Percentiles rank a stretch among this genome's conserved stretches.
Conservation (phyloP, 805 yeast genomes). For the Suhomyces canberraensis region DNA sequence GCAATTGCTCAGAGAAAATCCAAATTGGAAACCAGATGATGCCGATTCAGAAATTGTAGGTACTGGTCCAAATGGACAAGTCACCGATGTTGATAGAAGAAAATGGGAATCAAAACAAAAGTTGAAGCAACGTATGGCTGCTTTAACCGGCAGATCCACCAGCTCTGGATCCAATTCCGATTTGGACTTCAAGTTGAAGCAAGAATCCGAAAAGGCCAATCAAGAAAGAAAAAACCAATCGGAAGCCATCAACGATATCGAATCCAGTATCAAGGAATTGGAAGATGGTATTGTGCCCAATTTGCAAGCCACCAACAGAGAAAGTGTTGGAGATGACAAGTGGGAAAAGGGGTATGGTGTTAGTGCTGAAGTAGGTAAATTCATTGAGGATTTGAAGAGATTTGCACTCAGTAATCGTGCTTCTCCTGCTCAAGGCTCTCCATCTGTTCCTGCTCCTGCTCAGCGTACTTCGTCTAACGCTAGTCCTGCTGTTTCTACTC, state of each 20-base stretch:
- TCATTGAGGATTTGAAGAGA: conserved; percentile 55
- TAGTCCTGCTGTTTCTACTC: conserved; percentile 2
- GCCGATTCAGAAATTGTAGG: conserved; percentile 53
- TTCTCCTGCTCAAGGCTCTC: conserved; percentile 3
- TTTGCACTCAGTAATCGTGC: conserved; percentile 1
- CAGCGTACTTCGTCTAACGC: neutral
- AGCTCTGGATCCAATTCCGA: conserved; percentile 46
- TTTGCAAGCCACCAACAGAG: conserved; percentile 40
- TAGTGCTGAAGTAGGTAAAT: conserved; percentile 54
- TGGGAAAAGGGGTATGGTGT: conserved; percentile 86
- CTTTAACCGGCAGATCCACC: conserved; percentile 74
- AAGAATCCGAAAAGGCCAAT: conserved; percentile 49
- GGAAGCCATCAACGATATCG: conserved; percentile 65
- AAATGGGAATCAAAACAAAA: conserved; percentile 78
- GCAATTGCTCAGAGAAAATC: conserved; percentile 57
- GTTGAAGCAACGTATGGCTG: conserved; percentile 85
- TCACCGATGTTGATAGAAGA: conserved; percentile 79
- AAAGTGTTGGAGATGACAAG: conserved; percentile 54
- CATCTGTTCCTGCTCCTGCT: conserved; percentile 8
- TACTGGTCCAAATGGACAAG: conserved; percentile 81
- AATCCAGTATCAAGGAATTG: conserved; percentile 63
- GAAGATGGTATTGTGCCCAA: conserved; percentile 46
- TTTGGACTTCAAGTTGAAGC: conserved; percentile 52
- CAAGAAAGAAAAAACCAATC: conserved; percentile 55
- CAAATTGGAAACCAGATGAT: conserved; percentile 49